Evolutionary conservation across 1,284 basidiomycete genomes (phyloP), one percentile per base, ranked within the genome.

Genomic region (Vanrija pseudolonga): DNA sequence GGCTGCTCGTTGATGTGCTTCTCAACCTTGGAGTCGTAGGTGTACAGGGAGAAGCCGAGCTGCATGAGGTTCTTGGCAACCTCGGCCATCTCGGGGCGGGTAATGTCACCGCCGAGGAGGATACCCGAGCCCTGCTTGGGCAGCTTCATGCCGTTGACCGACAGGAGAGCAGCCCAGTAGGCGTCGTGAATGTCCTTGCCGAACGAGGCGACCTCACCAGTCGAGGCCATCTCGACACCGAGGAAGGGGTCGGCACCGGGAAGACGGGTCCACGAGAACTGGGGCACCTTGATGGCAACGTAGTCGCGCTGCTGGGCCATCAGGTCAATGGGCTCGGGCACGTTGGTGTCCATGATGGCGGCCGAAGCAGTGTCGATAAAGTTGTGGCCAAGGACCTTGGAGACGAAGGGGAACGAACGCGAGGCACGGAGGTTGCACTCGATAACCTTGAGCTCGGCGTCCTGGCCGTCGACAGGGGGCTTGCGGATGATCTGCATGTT

Each of bases 401-500:
- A 95, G 6, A 98, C 96, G 79, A 99, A 98, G 64, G 96, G 96
- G 89, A 98, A 98, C 45, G 91, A 96, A 43, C 96, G 86, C 44
- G 93, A 96, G 23, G 96, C 96, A 64, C 96, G 90, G 50, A 98
- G 80, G 79, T 98, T 98, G 78, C 96, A 98, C 78, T 98, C 95
- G 63, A 98, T 98, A 62, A 98, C 95, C 82, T 97, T 98, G 67
- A 98, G 84, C 59, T 79, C 78, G 53, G 86, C 81, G 55, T 74
- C 74, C 22, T 84, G 79, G 48, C 81, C 82, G 14, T 76, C 78
- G 23, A 79, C 79, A 9, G 83, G 76, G 3, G 85, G 83, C 77
- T 94, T 92, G 71, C 89, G 86, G 78, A 99, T 98, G 76, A 99
- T 85, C 78, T 99, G 96, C 93, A 99, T 98, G 78, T 99, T 98